These are phyloP conservation scores for Suhomyces sp. DNA, from an alignment of 805 yeast genomes.

Conservation along the genomic window DNA sequence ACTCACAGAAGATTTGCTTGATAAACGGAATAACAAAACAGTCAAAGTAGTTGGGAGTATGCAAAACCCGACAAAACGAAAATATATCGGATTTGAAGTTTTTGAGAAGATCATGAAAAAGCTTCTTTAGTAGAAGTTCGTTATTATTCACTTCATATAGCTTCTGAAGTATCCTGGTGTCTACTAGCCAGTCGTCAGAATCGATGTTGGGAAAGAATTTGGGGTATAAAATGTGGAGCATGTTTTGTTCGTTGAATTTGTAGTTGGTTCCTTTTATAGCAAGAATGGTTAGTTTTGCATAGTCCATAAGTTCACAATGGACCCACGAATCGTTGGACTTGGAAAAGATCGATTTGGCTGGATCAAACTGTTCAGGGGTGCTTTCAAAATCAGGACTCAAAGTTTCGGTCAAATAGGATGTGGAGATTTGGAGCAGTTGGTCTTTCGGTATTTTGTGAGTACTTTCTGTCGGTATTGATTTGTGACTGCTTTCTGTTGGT, in stretches of 20 bases:
- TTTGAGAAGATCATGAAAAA: slow-evolving; percentile 17
- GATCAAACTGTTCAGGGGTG: background rate
- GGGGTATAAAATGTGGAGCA: slow-evolving; percentile 43
- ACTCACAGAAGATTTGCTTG: slow-evolving; percentile 28
- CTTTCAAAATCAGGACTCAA: background rate
- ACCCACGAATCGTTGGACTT: slow-evolving; percentile 31
- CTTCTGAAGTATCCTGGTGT: slow-evolving; percentile 14
- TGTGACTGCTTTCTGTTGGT: no score
- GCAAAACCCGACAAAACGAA: slow-evolving; percentile 25
- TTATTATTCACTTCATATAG: slow-evolving; percentile 13
- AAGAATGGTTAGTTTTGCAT: slow-evolving; percentile 37
- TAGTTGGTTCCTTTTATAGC: slow-evolving; percentile 42
- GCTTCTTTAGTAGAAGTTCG: slow-evolving; percentile 15
- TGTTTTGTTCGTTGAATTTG: slow-evolving; percentile 38
- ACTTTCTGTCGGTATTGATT: no score
- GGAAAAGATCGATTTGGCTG: slow-evolving; percentile 18
- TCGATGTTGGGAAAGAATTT: slow-evolving; percentile 42
- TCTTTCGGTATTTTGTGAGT: no score
- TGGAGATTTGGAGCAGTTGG: no score
- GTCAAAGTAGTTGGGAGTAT: slow-evolving; percentile 25
- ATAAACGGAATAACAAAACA: slow-evolving; percentile 28
- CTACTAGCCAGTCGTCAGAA: slow-evolving; percentile 39
- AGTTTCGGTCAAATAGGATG: background rate
- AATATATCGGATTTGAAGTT: slow-evolving; percentile 19
- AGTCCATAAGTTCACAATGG: slow-evolving; percentile 32